Base-by-base conservation (phyloP, 257 asterid species). In the Henckelia pumila region DNA sequence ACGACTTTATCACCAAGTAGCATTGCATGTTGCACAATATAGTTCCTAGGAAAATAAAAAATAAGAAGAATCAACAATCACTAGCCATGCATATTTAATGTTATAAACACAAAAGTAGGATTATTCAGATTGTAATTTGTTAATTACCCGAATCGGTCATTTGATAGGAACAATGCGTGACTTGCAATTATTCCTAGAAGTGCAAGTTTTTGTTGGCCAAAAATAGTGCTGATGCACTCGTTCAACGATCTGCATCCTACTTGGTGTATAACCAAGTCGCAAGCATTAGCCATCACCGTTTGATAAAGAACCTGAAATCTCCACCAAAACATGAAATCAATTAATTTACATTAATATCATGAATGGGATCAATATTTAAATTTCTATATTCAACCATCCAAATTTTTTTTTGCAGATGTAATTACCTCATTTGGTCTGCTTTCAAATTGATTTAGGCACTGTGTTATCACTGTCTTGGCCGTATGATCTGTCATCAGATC, bases 81-180 rank as follows among this genome's bases (percentile, higher is more conserved):
- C 7, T 52, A 29, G 56, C 0, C 2, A 47, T 47, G n/a, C n/a
- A 47, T 47, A 47, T n/a, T n/a, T n/a, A 47, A 47, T 47, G 19
- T 16, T 10, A 5, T 44, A n/a, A n/a, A n/a, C 53, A 44, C 20
- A 44, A 3, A 40, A 40, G 7, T 44, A 16, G 19, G 53, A 47
- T 47, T 14, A 14, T 47, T 47, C 20, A 11, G n/a, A 44, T 1
- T 13, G 13, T 1, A 1, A 1, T 40, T 9, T 22, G 0, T 14
- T 17, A 17, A 7, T 56, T 79, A 79, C 89, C 94, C 90, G 0
- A 63, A 84, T 23, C 67, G 75, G 68, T 84, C 80, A 14, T 64
- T n/a, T 2, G 85, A 55, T 6, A 86, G 81, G 24, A 17, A 47
- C 26, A 17, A 32, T 0, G 88, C 66, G 19, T 23, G 1, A 2